phyloP scores from a whole-genome alignment of 164 flowering plant species.

The Vitis vinifera region DNA sequence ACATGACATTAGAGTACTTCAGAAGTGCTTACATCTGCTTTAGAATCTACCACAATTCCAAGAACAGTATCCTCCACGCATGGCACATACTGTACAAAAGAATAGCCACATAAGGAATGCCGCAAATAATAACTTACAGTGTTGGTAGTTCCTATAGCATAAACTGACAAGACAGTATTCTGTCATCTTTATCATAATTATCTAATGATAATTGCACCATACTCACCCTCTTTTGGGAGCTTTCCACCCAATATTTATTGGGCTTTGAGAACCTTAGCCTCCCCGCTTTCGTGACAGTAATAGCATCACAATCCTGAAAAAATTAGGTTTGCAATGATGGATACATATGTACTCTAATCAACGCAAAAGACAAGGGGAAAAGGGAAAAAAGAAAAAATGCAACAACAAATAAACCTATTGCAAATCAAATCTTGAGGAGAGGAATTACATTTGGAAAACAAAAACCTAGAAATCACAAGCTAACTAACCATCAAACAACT shows the following conservation, averaged over 20 bases:
- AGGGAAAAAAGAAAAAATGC: no score
- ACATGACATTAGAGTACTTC: neutral
- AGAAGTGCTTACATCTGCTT: conserved; percentile 75
- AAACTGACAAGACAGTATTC: no score
- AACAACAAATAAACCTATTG: no score
- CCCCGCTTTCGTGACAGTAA: conserved; percentile 74
- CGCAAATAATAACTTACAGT: neutral
- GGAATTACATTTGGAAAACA: no score
- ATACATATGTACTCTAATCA: neutral
- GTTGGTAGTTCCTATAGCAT: no score
- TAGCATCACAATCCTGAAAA: conserved; percentile 77
- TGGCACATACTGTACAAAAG: conserved; percentile 82
- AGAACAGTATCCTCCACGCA: conserved; percentile 77
- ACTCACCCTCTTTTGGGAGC: conserved; percentile 90
- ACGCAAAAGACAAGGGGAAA: no score
- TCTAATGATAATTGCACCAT: no score
- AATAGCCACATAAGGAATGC: conserved; percentile 1
- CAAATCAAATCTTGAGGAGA: no score
- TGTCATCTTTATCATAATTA: no score
- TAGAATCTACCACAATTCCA: conserved; percentile 87
- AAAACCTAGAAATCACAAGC: no score
- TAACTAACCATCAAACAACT: no score
- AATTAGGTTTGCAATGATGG: neutral
- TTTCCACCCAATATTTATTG: conserved; percentile 96
- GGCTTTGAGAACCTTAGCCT: conserved; percentile 75